Base-by-base conservation (phyloP, 768 basidiomycete genomes). In the Xerocomellus amylosporus region DNA sequence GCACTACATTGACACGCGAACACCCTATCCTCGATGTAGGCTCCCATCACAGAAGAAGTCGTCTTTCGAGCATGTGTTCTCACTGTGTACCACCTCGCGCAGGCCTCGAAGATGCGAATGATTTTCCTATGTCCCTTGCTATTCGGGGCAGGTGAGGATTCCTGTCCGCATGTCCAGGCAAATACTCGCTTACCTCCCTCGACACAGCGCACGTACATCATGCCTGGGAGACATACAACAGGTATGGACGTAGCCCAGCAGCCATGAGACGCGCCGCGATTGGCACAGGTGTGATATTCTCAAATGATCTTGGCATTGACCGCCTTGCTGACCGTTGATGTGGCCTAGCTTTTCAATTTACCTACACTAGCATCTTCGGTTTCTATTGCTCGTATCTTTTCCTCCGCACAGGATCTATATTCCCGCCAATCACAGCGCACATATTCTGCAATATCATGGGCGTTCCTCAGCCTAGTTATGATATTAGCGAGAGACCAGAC, bases 401-500 rank as follows among this genome's bases (percentile, higher is more conserved):
- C 73, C 77, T 96, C 8, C 84, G 89, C 46, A 93, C 94, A 5
- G 84, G 87, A 15, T 94, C 93, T 5, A 72, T 98, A 54, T 70
- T 87, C 30, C 87, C 93, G 1, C 77, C 94, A 2, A 78, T 94
- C 51, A 71, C 80, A 9, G 84, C 93, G 0, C 97, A 99, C 66
- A 73, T 88, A 1, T 96, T 93, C 66, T 98, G 97, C 77, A 99
- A 99, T 66, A 69, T 89, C 46, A 95, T 98, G 91, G 95, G 95
- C 1, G 63, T 98, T 28, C 97, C 96, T 3, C 78, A 85, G 49
- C 78, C 87, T 24, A 64, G 58, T 0, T 70, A 74, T 30, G 91
- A 93, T 54, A 63, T 90, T 34, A 61, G 63, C 38, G 68, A 72
- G 51, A 84, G 80, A 61, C 85, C 85, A 0, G 64, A 71, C 22